Percentiles rank a stretch among this genome's conserved stretches.
Conservation (phyloP, 441 rosid species). For the Pelargonium australe region DNA sequence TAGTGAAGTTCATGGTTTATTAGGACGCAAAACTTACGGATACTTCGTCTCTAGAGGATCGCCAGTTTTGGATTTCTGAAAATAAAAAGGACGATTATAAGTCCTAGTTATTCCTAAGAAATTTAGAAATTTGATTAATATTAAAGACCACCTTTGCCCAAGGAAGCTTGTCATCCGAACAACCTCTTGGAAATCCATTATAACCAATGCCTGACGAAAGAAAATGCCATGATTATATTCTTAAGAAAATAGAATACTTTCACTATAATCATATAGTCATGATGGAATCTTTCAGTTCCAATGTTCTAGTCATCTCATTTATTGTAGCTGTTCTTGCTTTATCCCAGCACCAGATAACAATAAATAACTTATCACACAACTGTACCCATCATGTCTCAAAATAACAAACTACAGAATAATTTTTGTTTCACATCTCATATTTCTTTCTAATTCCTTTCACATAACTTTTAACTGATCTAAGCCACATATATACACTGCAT, state of each 20-base stretch:
- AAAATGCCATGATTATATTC: background rate
- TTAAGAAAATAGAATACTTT: background rate
- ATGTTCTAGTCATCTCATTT: too few species aligned
- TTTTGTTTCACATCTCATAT: too few species aligned
- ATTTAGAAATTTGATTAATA: background rate
- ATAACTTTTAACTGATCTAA: background rate
- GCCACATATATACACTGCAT: background rate
- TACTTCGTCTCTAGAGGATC: conserved; percentile 84
- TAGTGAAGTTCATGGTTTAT: conserved; percentile 1
- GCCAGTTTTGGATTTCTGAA: conserved; percentile 68
- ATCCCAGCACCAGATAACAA: too few species aligned
- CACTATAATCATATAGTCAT: background rate
- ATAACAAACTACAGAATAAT: too few species aligned
- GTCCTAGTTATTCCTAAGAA: conserved; percentile 9
- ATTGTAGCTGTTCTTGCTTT: too few species aligned
- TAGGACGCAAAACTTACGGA: conserved; percentile 48
- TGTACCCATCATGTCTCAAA: too few species aligned
- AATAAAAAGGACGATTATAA: conserved; percentile 14
- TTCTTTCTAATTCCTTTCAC: too few species aligned
- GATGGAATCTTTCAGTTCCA: too few species aligned
- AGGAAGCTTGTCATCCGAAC: conserved; percentile 93
- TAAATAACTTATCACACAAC: too few species aligned
- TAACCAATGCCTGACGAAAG: conserved; percentile 72
- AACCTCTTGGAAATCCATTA: conserved; percentile 97
- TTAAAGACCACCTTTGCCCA: conserved; percentile 75